Evolutionary conservation across 1,284 basidiomycete genomes (phyloP), one percentile per base, ranked within the genome.

Genomic region (Exsudoporus floridanus): DNA sequence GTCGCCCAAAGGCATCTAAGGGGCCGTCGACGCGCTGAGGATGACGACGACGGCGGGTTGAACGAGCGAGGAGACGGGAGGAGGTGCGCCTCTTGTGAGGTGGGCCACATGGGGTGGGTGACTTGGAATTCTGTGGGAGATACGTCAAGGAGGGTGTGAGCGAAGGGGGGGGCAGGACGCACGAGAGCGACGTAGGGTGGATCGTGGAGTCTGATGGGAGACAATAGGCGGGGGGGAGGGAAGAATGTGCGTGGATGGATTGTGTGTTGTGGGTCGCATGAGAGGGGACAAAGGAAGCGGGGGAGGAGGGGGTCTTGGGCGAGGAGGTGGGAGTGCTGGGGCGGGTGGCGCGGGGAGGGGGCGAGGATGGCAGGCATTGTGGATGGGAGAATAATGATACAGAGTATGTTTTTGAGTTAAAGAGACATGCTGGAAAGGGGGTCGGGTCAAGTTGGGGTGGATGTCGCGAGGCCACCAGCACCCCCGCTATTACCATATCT

Each of bases 1-100:
- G 30, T 51, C 68, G 58, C 61, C 65, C 60, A 60, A 58, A 55
- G 25, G 60, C 25, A 44, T 70, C 63, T n/a, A 70, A 51, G 12
- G 64, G 60, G 18, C 60, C 67, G 52, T 74, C 72, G 16, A 66
- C 33, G 35, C 65, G 71, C 13, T 65, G 63, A 28, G 55, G 53
- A 16, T 70, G 74, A 37, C 73, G 74, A 39, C 72, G 72, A n/a
- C 73, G 74, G 37, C 73, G 60, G 27, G 57, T 44, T 18, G 60
- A 59, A 55, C 65, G 74, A 39, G 57, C 59, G 43, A 48, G 35
- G 34, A 50, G 49, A 37, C 59, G 69, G 21, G 60, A 60, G 40
- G 58, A 49, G 9, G 57, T 33, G 12, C 65, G 64, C 47, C 71
- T 62, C 60, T 72, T 74, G 60, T 64, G 59, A 44, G 72, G 50